Base-by-base conservation (phyloP, 805 yeast species). In the Metschnikowia vanudenii region DNA sequence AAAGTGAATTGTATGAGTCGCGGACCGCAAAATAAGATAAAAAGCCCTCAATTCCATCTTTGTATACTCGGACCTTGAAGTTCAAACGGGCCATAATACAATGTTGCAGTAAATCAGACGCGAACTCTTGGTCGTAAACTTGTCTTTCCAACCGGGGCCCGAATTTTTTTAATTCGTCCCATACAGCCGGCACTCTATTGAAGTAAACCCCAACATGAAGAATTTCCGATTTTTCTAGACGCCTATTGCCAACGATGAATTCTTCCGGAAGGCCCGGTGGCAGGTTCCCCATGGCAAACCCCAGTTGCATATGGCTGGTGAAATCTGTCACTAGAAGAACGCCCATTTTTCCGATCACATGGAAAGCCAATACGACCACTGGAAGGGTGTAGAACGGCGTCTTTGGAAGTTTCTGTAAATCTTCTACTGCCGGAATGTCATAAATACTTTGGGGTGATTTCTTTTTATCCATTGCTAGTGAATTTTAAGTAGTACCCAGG, bases 241-340 rank as follows among this genome's bases (percentile, higher is more conserved):
- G 26, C 12, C 14, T 13, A 1, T 32, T 43, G 16, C 49, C 52
- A 26, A 53, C 33, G 1, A 17, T 7, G 20, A 47, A 51, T 17
- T 29, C 33, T 2, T 32, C 17, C 3, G 53, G 56, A 24, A 53
- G 37, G 13, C 20, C 19, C 3, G 19, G 14, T 2, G 54, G 51
- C 37, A 45, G 41, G 6, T 22, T 28, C 9, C 38, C 45, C 8
- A 36, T 34, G 14, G 42, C 44, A 36, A 44, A 45, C 3, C 43
- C 47, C 45, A 46, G 46, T 13, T 44, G 47, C 9, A 36, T 16
- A 26, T 49, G 44, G 40, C 42, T 34, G 37, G 58, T 50, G 34
- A 56, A 56, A 28, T 56, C 59, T 6, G 59, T 54, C 31, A 56
- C 58, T 8, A 54, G 37, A 19, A 56, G 47, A 11, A 54, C 45